phyloP scores from a whole-genome alignment of 2,329 filamentous ascomycete species.

The Clarireedia homoeocarpa region DNA sequence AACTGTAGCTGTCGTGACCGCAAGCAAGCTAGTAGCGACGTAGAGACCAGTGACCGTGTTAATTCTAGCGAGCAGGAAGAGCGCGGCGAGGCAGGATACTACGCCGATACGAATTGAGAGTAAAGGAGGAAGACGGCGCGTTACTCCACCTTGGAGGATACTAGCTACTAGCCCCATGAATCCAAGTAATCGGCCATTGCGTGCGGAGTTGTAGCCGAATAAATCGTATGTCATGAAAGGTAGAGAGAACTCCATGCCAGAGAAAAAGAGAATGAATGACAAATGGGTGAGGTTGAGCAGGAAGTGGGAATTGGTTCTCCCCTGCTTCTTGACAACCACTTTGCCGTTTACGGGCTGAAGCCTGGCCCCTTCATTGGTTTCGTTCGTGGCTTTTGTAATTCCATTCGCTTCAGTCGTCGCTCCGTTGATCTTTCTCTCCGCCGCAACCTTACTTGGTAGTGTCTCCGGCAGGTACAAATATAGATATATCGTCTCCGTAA shows the following conservation, averaged over 20 bases:
- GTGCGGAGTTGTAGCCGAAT: conserved; percentile 70
- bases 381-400: neutral
- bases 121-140: conserved; percentile 74
- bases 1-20: conserved; percentile 87
- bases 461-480: conserved; percentile 85
- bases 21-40: conserved; percentile 71
- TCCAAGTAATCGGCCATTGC: conserved; percentile 80
- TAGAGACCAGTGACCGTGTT: conserved; percentile 66
- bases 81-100: conserved; percentile 67
- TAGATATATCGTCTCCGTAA: conserved; percentile 81
- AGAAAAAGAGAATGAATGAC: conserved; percentile 91
- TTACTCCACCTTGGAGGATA: conserved; percentile 87
- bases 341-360: conserved; percentile 23
- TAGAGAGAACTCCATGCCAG: conserved; percentile 94
- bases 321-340: conserved; percentile 17
- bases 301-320: conserved; percentile 67
- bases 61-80: conserved; percentile 68
- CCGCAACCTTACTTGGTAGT: conserved; percentile 49
- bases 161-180: conserved; percentile 88
- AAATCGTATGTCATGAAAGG: conserved; percentile 97
- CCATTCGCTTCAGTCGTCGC: conserved; percentile 19
- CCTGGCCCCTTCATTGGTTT: conserved; percentile 13
- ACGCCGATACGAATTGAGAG: conserved; percentile 74
- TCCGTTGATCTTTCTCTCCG: conserved; percentile 21
- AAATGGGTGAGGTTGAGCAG: conserved; percentile 83